Base-by-base conservation (phyloP, 78 protist species). In the Protostelium mycophagum region DNA sequence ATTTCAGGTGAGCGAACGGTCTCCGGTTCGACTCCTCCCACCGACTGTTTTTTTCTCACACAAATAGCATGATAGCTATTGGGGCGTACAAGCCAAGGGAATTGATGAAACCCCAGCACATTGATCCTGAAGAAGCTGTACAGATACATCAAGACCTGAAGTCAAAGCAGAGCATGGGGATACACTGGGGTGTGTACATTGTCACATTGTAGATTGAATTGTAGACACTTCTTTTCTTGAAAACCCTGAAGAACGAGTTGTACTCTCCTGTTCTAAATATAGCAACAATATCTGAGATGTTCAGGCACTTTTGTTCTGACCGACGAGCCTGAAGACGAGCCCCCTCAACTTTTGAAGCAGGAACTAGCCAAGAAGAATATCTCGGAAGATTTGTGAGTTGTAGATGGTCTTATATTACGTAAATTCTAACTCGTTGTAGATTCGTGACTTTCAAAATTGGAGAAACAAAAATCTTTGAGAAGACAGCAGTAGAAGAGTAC, bases 71-170 rank as follows among this genome's bases (percentile, higher is more conserved):
- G 1, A 86, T 93, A 28, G 85, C 95, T 0, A 93, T 93, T 16
- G 95, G 95, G 23, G 95, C 95, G 0, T 93, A 93, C 25, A 88
- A 91, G n/a, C 86, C 90, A 63, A 89, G 95, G 84, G 31, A 37
- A 0, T 88, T 93, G 88, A 93, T 93, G 87, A 0, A 35, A 0
- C 29, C 37, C 0, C 63, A 84, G 35, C 95, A 93, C 51, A 63
- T 89, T 31, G 29, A 38, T n/a, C 90, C 89, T 28, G 91, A 51
- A 28, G 95, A 93, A 90, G 86, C 95, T 0, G 95, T 93, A 0
- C 16, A 51, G 73, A 51, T 51, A 5, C 95, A 93, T 37, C 0
- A 88, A 51, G 92, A 93, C 28, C 0, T 93, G 0, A 38, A 36
- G 0, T 83, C 92, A 0, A 90, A 85, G 38, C 36, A 38, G 1